Base-by-base conservation (phyloP, 345 rosid genomes). In the Acer saccharum region DNA sequence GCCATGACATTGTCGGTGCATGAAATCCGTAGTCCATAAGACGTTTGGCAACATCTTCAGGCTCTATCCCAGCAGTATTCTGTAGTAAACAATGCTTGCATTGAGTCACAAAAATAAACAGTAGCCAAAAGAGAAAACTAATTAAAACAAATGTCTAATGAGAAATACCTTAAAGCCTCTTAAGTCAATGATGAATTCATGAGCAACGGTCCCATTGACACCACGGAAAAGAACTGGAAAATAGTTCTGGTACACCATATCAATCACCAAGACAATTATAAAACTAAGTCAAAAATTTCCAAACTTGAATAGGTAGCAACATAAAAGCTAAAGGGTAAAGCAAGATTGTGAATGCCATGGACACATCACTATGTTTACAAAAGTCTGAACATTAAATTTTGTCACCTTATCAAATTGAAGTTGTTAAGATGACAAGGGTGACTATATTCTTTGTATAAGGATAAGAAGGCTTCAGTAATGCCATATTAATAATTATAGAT, bases 1-100 rank as follows among this genome's bases (percentile, higher is more conserved):
- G 99, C 94, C 97, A 97, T 35, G 99, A 93, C 98, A 97, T 94
- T 80, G 99, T 96, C 41, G 98, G 99, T 71, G 65, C 99, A 84
- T 94, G 98, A 87, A 96, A 96, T 77, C 98, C 98, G 43, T 96
- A 94, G 86, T 94, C 98, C 89, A 94, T 94, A 3, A 96, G 91
- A 76, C 98, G 97, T 82, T 96, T 94, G 16, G 99, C 99, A 67
- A 96, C 99, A 85, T 96, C 99, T 90, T 96, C 99, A 29, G 98
- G 84, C 82, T 94, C 99, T 83, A 96, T 80, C 76, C 97, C 98
- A 69, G 97, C 98, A 64, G 97, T 91, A 78, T 81, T 85, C 99
- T 96, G 87, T 43, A 77, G 77, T 39, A 67, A 9, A 75, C n/a
- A 72, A 72, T 25, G 55, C 39, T 50, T 54, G 39, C 35, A 63